These are phyloP conservation scores for Tripterygium wilfordii DNA, from an alignment of 177 flowering plant species.

Conservation along the genomic window DNA sequence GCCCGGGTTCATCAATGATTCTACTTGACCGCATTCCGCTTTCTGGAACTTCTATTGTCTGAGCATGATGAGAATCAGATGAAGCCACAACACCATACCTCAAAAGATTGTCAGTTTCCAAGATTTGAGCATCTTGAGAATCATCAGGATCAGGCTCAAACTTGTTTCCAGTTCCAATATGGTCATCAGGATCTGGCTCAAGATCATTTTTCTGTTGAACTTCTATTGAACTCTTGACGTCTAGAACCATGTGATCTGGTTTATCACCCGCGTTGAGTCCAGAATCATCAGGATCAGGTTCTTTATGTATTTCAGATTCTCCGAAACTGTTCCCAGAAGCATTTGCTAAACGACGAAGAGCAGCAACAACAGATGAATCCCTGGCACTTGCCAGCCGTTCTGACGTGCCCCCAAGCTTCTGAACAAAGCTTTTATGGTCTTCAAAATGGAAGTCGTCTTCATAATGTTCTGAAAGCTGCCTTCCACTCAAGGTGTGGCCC, in stretches of 20 bases:
- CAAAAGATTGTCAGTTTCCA: neutral
- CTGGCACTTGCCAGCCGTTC: slow-evolving; percentile 58
- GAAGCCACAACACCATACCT: slow-evolving; percentile 4
- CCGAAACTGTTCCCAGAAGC: slow-evolving; percentile 16
- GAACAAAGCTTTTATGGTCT: slow-evolving; percentile 22
- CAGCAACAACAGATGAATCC: slow-evolving; percentile 77
- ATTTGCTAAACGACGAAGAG: slow-evolving; percentile 53
- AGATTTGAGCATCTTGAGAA: slow-evolving; percentile 1
- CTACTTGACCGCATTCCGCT: neutral
- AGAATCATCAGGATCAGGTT: slow-evolving; percentile 44
- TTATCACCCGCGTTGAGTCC: slow-evolving; percentile 9
- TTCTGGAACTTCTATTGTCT: slow-evolving; percentile 4
- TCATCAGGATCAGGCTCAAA: slow-evolving; percentile 42
- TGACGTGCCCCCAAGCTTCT: slow-evolving; percentile 72
- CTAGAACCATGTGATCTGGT: slow-evolving; percentile 11
- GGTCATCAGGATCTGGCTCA: slow-evolving; percentile 47
- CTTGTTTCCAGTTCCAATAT: neutral
- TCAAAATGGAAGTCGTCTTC: slow-evolving; percentile 38
- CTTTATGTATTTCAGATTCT: slow-evolving; percentile 19
- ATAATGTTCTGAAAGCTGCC: slow-evolving; percentile 22
- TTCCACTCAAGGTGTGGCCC: slow-evolving; percentile 60
- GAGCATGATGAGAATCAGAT: slow-evolving; percentile 22
- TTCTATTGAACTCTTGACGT: slow-evolving; percentile 2
- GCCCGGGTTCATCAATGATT: slow-evolving; percentile 19
- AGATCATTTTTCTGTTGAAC: neutral